Base-by-base conservation (phyloP, 2,329 filamentous ascomycete species). In the Curvularia spicifera region DNA sequence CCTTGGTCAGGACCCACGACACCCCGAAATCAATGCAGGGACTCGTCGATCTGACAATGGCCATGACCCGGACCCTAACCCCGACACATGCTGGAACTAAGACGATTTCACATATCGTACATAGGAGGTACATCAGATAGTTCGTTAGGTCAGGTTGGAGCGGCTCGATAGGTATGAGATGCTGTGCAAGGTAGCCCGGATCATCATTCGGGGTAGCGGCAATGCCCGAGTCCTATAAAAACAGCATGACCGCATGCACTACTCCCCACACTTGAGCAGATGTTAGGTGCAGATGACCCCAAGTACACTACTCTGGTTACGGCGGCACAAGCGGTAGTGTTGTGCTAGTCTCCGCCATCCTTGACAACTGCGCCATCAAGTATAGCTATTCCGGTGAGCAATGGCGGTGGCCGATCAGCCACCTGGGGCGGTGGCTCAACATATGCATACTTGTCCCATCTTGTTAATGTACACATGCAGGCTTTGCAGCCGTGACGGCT, bases 371-470 rank as follows among this genome's bases (percentile, higher is more conserved):
- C 3, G 39, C 18, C 8, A 42, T 22, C 18, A 4, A 12, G 24
- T 26, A n/a, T 9, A 7, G 13, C n/a, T 8, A n/a, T 31, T 45
- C 44, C 28, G 44, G 44, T 46, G 44, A 46, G 44, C 15, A 22
- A 20, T 45, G 15, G 43, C 4, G 26, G 15, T 18, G 43, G 43
- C 33, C 5, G 53, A 40, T 51, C 46, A 56, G 40, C 37, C 35
- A 45, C 51, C 15, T 37, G 45, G 10, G 46, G 20, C 20, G 18
- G 39, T 22, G 20, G 39, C 39, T 3, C 18, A 20, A 37, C 18
- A 28, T n/a, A 15, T 28, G 43, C 43, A 29, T 45, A 15, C 43
- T 29, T 45, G 43, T 18, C 15, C n/a, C 28, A 46, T 46, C 4
- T 31, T 33, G 10, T 7, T 31, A 5, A 20, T 35, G 31, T 31